Base-by-base conservation (phyloP, 2,329 filamentous ascomycete genomes). In the Cercospora zeae-maydis region DNA sequence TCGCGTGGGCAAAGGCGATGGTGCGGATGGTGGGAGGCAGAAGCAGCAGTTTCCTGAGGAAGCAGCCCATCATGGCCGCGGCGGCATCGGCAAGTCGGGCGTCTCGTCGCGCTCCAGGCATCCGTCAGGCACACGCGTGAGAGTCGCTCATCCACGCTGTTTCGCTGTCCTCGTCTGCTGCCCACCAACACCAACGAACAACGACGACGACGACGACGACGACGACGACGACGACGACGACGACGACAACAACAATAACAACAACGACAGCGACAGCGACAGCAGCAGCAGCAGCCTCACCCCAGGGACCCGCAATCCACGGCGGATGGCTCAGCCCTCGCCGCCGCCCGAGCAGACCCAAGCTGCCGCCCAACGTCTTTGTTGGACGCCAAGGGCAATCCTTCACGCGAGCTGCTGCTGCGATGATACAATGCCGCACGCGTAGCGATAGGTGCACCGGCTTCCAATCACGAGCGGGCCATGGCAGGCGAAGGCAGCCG, bases 11-110 rank as follows among this genome's bases (percentile, higher is more conserved):
- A 24, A 66, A 53, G 21, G 59, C 61, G 30, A 66, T 49, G 21
- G 67, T 66, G 53, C 70, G 66, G 19, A 72, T 56, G 21, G 69
- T 63, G 63, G 34, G 64, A 33, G 71, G 69, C 30, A 73, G 62
- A 49, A 67, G 65, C 14, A 69, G 63, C 16, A 70, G 49, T 47
- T 57, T 63, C 36, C 49, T 54, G 42, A 69, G 37, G 54, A 66
- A 61, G 58, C 52, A 61, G 56, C 51, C 13, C 57, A 59, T 59
- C n/a, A n/a, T n/a, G 30, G 56, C 27, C 21, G 47, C 47, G 13
- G 47, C 27, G 30, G 56, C 39, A 16, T 27, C 47, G 47, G 47
- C 14, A 51, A 21, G 24, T 3, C 6, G 1, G 37, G 16, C 37
- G 37, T 45, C 39, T 45, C 19, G 11, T 45, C 39, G n/a, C 3